phyloP scores from a whole-genome alignment of 345 rosid species.

The Arabidopsis arenosa region DNA sequence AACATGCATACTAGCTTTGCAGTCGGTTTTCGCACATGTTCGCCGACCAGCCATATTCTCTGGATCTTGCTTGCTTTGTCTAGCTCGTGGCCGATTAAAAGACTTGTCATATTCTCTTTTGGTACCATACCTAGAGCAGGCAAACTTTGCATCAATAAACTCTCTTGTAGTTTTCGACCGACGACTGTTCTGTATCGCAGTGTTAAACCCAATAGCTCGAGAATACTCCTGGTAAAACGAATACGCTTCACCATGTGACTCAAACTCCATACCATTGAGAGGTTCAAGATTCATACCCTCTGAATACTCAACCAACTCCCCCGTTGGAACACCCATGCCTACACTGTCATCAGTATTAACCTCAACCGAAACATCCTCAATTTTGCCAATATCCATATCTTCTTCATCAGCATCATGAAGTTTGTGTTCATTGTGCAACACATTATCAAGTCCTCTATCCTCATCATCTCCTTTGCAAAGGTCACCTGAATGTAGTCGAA shows the following conservation, averaged over 20 bases:
- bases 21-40: constrained; percentile 65
- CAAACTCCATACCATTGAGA: constrained; percentile 67
- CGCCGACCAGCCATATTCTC: constrained; percentile 63
- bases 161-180: constrained; percentile 68
- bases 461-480: constrained; percentile 59
- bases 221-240: constrained; percentile 79
- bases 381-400: constrained; percentile 49
- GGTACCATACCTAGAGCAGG: constrained; percentile 76
- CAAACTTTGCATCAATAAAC: constrained; percentile 79
- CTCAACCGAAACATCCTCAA: constrained; percentile 48
- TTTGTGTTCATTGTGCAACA: constrained; percentile 49
- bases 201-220: constrained; percentile 66
- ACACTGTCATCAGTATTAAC: constrained; percentile 46
- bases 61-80: constrained; percentile 65
- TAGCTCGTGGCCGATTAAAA: constrained; percentile 59
- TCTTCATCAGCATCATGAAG: constrained; percentile 52
- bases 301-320: constrained; percentile 45
- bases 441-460: constrained; percentile 54
- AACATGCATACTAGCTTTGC: constrained; percentile 87
- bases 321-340: constrained; percentile 43
- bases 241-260: constrained; percentile 71
- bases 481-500: constrained; percentile 71
- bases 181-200: constrained; percentile 73
- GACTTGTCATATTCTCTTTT: constrained; percentile 69
- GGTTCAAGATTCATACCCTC: constrained; percentile 64